phyloP scores from a whole-genome alignment of 495 filamentous ascomycete genomes.

The Daldinia concentrica region DNA sequence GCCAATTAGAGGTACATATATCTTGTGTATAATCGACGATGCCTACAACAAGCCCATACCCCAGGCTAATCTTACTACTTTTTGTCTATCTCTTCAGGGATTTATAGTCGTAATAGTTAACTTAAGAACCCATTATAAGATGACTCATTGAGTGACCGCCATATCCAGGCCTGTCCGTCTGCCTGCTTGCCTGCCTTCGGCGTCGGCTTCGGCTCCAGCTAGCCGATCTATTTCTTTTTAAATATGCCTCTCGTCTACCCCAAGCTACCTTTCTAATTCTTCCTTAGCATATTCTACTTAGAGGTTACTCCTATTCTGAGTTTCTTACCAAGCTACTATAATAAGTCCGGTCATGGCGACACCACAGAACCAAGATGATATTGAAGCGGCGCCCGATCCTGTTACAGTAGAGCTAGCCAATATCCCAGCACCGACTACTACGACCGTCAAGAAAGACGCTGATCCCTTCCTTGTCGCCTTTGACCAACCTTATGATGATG shows the following conservation, averaged over 20 bases:
- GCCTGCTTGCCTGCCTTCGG: neutral
- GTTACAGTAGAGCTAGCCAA: neutral
- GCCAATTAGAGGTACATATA: neutral
- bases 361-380: neutral
- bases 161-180: neutral
- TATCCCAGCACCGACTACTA: neutral
- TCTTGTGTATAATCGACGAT: neutral
- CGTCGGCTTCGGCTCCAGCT: neutral
- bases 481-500: conserved; percentile 39
- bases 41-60: neutral
- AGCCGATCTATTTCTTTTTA: neutral
- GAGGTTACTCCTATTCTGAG: no score
- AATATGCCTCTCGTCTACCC: neutral
- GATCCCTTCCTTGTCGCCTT: neutral
- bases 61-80: neutral
- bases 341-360: neutral
- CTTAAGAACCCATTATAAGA: no score
- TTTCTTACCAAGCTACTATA: neutral
- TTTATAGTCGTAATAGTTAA: no score
- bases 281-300: neutral
- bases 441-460: neutral
- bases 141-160: no score
- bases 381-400: neutral
- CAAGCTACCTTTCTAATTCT: neutral
- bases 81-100: neutral